Base-by-base conservation (phyloP, 2,329 filamentous ascomycete species). In the Venturia pyrina region DNA sequence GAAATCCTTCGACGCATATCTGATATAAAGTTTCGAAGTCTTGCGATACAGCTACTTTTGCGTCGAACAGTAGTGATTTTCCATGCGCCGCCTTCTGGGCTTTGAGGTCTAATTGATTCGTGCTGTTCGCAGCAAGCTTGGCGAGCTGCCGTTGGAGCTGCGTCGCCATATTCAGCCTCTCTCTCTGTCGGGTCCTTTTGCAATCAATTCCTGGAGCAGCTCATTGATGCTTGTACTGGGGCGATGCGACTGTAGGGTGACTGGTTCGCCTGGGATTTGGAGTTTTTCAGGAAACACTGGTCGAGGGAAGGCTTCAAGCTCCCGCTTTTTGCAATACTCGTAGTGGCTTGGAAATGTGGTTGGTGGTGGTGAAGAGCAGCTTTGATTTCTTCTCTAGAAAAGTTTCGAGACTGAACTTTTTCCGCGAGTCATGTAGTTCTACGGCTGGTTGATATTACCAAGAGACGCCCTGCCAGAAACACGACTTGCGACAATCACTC, bases 41-140 rank as follows among this genome's bases (percentile, higher is more conserved):
- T 79, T 99, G 95, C 19, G 87, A 87, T 6, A 89, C 88, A 63
- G 95, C 95, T 71, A 93, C 83, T 73, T 87, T 86, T 67, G 90
- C 85, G 71, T 96, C 93, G 80, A 96, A 99, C 67, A 99, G 90
- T 68, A 99, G 81, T 64, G 95, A 99, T 77, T 97, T 93, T 69
- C 91, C 91, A 79, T 99, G 95, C 69, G 91, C 87, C 68, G 89
- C 86, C 78, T 92, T 93, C 79, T 97, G 92, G 72, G 93, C 91
- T 79, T 96, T 96, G 71, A 96, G 84, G 75, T 98, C 91, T 73
- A 98, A 85, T 71, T 93, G 89, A 75, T 93, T 89, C 71, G 93
- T 96, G 72, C 91, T 96, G 73, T 90, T 90, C 70, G 89, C 88
- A 71, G 93, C 91, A 75, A 99, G 93, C 75, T 91, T 87, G 81